A percentile compares a stretch with the other conserved stretches of the same genome.
Conservation (phyloP, 305 asterid species). For the Euphrasia arctica region DNA sequence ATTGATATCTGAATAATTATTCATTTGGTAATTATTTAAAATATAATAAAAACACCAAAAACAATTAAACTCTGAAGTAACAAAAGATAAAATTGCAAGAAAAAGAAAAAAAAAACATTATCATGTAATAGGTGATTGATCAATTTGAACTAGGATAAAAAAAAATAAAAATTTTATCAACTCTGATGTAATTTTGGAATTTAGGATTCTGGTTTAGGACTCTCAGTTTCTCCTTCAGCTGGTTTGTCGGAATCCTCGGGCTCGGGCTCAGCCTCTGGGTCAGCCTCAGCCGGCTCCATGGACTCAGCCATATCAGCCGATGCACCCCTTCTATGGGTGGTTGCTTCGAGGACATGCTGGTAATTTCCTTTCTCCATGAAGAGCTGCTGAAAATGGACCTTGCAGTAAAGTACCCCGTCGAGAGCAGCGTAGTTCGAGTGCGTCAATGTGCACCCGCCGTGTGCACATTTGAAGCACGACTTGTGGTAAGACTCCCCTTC, state of each 20-base stretch:
- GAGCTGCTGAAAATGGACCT: constrained; percentile 70
- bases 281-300: not conserved
- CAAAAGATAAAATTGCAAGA: not conserved
- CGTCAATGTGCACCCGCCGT: constrained; percentile 80
- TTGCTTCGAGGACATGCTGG: constrained; percentile 62
- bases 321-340: constrained; percentile 36
- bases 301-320: constrained; percentile 19
- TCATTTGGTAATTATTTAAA: too few species aligned
- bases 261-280: constrained; percentile 20
- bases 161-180: not conserved
- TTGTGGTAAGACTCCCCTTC: constrained; percentile 86
- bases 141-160: not conserved
- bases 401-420: constrained; percentile 68
- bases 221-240: constrained; percentile 15
- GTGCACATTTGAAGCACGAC: constrained; percentile 92
- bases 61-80: not conserved
- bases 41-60: not conserved
- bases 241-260: not conserved
- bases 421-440: constrained; percentile 78
- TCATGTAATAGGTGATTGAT: not conserved
- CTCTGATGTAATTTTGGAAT: not conserved
- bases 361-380: constrained; percentile 74
- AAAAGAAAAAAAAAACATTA: not conserved
- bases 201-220: constrained; percentile 31
- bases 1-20: too few species aligned